A percentile compares a stretch with the other conserved stretches of the same genome.
Evolutionary conservation across 164 flowering plant genomes (phyloP).

Genomic region (Stephania japonica): DNA sequence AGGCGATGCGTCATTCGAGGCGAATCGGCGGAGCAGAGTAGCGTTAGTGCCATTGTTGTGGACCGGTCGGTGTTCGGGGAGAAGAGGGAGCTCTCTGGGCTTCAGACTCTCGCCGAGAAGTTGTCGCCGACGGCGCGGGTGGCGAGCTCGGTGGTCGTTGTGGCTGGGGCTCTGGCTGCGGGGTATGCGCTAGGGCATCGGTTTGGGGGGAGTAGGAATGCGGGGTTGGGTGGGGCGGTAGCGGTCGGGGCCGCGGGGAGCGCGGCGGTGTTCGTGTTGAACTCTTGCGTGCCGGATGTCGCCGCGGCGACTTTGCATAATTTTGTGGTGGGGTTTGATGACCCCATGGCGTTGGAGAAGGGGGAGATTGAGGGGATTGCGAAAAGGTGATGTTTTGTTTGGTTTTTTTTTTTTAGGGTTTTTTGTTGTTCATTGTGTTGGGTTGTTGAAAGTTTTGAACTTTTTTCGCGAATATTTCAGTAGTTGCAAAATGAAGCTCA

Average conservation of each 20-base stretch:
- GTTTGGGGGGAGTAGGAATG: slow-evolving; percentile 38
- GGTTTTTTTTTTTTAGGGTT: not conserved
- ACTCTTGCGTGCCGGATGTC: slow-evolving; percentile 73
- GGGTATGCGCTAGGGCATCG: slow-evolving; percentile 65
- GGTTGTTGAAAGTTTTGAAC: no score
- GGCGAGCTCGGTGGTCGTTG: slow-evolving; percentile 46
- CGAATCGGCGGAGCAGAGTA: slow-evolving; percentile 22
- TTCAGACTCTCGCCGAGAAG: slow-evolving; percentile 48
- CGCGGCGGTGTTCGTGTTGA: slow-evolving; percentile 64
- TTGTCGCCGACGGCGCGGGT: slow-evolving; percentile 60
- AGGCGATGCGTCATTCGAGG: slow-evolving; percentile 21
- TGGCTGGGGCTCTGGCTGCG: slow-evolving; percentile 70
- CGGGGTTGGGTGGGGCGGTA: slow-evolving; percentile 67
- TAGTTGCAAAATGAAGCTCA: no score
- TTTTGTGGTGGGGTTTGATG: slow-evolving; percentile 56
- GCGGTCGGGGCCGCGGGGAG: slow-evolving; percentile 72
- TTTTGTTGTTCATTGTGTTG: not conserved
- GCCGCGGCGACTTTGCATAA: slow-evolving; percentile 82
- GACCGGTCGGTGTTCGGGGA: slow-evolving; percentile 45
- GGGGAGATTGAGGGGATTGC: slow-evolving; percentile 72
- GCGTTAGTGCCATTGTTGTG: slow-evolving; percentile 2
- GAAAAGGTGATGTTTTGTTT: slow-evolving; percentile 31
- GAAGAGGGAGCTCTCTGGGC: slow-evolving; percentile 52
- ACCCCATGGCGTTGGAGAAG: slow-evolving; percentile 53
- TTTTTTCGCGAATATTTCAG: no score